Evolutionary conservation across 1,139 yeast genomes (phyloP).

Genomic region (Candida sanyaensis): DNA sequence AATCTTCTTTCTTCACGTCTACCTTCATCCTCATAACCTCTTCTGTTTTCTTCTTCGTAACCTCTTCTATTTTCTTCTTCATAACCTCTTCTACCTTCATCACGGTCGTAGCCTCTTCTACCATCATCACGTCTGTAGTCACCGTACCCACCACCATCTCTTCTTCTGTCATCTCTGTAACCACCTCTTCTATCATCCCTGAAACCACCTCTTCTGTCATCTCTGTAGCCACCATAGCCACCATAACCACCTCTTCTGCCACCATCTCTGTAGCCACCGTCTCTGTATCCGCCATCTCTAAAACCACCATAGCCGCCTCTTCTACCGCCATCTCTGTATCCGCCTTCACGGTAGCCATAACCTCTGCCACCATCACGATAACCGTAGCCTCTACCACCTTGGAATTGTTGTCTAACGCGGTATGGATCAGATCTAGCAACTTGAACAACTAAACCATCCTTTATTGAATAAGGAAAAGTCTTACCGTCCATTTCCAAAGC

Average conservation of each 20-base stretch:
- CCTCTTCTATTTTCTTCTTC: conserved; percentile 19
- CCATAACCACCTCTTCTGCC: conserved; percentile 28
- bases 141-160: conserved; percentile 20
- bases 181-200: conserved; percentile 18
- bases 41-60: conserved; percentile 21
- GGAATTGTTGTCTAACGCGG: conserved; percentile 37
- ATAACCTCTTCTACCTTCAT: conserved; percentile 20
- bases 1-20: conserved; percentile 25
- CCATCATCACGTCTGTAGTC: conserved; percentile 13
- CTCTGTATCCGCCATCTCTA: conserved; percentile 10
- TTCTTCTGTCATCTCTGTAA: conserved; percentile 15
- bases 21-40: conserved; percentile 20
- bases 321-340: conserved; percentile 11
- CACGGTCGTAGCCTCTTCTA: conserved; percentile 19
- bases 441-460: conserved; percentile 52
- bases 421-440: conserved; percentile 60
- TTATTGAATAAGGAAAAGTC: conserved; percentile 38
- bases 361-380: conserved; percentile 23
- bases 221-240: conserved; percentile 16
- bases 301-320: conserved; percentile 9
- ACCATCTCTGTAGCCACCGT: conserved; percentile 21
- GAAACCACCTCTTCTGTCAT: conserved; percentile 17
- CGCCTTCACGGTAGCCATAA: conserved; percentile 8
- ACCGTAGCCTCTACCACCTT: conserved; percentile 29
- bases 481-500: conserved; percentile 58